Evolutionary conservation across 495 filamentous ascomycete species (phyloP), one percentile per base, ranked within the genome.

Genomic region (Aspergillus wentii): DNA sequence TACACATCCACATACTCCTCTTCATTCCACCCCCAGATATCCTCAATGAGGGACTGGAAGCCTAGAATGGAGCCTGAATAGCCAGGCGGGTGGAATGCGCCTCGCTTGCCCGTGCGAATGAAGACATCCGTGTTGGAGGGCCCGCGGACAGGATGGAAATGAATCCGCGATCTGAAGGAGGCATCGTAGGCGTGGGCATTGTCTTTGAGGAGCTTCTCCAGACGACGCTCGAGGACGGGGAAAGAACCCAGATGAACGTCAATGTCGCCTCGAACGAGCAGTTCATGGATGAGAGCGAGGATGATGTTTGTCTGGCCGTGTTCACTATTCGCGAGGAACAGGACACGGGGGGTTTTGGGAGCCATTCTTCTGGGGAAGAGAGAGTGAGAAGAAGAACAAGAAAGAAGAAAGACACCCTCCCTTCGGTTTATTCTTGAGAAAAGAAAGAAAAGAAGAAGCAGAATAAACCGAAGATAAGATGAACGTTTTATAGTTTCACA

Each of bases 321-420:
- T 41, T 78, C 76, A 28, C 69, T 68, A 56, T 72, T 75, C 5
- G 76, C 74, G 40, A 80, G 50, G 33, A 79, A 69, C 8, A 79
- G 56, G 11, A n/a, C n/a, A n/a, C n/a, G n/a, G n/a, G n/a, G n/a
- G n/a, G n/a, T n/a, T n/a, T n/a, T n/a, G n/a, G n/a, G n/a, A n/a
- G n/a, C n/a, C n/a, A n/a, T n/a, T n/a, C n/a, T n/a, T n/a, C n/a
- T n/a, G n/a, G n/a, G n/a, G n/a, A n/a, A n/a, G n/a, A n/a, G n/a
- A n/a, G n/a, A n/a, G n/a, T n/a, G n/a, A n/a, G n/a, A n/a, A n/a
- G n/a, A n/a, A n/a, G n/a, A n/a, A n/a, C n/a, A n/a, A n/a, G n/a
- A n/a, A n/a, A n/a, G n/a, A n/a, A n/a, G n/a, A n/a, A n/a, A n/a
- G n/a, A n/a, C n/a, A n/a, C n/a, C n/a, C n/a, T n/a, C n/a, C n/a